Percentiles rank a stretch among this genome's conserved stretches.
Evolutionary conservation across 768 basidiomycete genomes (phyloP).

Genomic region (Pulveroboletus sp.): DNA sequence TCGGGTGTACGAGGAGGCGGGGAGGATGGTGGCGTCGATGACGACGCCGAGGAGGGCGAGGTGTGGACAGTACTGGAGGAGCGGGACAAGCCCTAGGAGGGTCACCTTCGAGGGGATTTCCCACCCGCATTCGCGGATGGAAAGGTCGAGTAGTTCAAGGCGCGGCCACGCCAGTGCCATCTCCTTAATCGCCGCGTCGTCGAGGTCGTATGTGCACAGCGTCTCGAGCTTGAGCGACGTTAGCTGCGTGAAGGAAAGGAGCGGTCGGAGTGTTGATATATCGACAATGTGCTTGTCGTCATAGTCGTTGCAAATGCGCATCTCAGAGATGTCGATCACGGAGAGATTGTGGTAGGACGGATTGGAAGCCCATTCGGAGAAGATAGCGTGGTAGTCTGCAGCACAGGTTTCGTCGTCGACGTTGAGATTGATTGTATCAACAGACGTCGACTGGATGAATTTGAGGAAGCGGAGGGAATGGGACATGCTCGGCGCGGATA

Average conservation of each 20-base stretch:
- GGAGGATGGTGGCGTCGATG: constrained; percentile 25
- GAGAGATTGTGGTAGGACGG: constrained; percentile 24
- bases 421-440: constrained; percentile 33
- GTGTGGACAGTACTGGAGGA: constrained; percentile 23
- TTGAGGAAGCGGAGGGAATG: constrained; percentile 23
- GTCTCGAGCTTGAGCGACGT: constrained; percentile 27
- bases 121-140: constrained; percentile 30
- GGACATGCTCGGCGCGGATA: constrained; percentile 24
- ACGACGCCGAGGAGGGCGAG: constrained; percentile 26
- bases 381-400: constrained; percentile 22
- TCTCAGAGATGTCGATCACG: constrained; percentile 27
- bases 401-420: constrained; percentile 30
- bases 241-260: constrained; percentile 22
- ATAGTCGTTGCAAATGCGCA: constrained; percentile 29
- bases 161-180: constrained; percentile 27
- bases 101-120: constrained; percentile 29
- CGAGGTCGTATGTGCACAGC: constrained; percentile 25
- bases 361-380: constrained; percentile 21
- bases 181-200: constrained; percentile 22
- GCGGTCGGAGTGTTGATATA: constrained; percentile 21
- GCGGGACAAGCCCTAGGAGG: constrained; percentile 19
- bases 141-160: constrained; percentile 27
- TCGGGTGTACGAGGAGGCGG: background rate
- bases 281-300: constrained; percentile 31
- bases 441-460: constrained; percentile 24